Base-by-base conservation (phyloP, 768 basidiomycete species). In the Tricholoma bakamatsutake region DNA sequence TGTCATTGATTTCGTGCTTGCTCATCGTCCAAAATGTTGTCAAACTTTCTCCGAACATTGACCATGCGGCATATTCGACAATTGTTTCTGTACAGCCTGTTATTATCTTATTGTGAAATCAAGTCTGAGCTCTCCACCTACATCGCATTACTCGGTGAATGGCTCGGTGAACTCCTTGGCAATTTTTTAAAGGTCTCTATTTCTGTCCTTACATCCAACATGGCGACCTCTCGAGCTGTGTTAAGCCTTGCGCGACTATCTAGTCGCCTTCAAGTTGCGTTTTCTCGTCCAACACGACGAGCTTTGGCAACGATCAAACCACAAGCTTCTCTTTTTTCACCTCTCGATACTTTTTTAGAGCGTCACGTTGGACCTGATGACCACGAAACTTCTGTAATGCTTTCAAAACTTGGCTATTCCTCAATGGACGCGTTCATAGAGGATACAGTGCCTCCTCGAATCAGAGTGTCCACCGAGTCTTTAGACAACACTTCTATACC, bases 361-460 rank as follows among this genome's bases (percentile, higher is more conserved):
- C 84, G 96, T 31, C 96, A 99, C 70, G 85, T 98, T 62, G 97
- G 96, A 12, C 96, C 96, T 12, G 87, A 94, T 66, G 83, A 83
- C 56, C 70, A 73, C n/a, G 93, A 96, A 72, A 82, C 87, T 24
- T 73, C 80, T 2, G 76, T 77, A 45, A 98, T 98, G 96, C 88
- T 99, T 58, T 73, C 79, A 3, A 76, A 79, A 57, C 72, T 99
- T 28, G 95, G 95, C 24, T 97, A 91, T 67, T 74, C 84, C 57
- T 84, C 88, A 37, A 87, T 98, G 80, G 93, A 97, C 49, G 84
- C 82, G 24, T 99, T 99, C 72, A 77, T 98, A 35, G 73, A 76
- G 15, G 90, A 83, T 53, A 85, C 90, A 39, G 87, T 98, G 4
- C 97, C 97, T 9, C 67, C 80, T 9, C 77, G 83, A 54, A 93